A percentile compares a stretch with the other conserved stretches of the same genome.
These are phyloP conservation scores for Fusarium multiceps DNA, from an alignment of 2,329 filamentous ascomycete genomes.

Conservation along the genomic window DNA sequence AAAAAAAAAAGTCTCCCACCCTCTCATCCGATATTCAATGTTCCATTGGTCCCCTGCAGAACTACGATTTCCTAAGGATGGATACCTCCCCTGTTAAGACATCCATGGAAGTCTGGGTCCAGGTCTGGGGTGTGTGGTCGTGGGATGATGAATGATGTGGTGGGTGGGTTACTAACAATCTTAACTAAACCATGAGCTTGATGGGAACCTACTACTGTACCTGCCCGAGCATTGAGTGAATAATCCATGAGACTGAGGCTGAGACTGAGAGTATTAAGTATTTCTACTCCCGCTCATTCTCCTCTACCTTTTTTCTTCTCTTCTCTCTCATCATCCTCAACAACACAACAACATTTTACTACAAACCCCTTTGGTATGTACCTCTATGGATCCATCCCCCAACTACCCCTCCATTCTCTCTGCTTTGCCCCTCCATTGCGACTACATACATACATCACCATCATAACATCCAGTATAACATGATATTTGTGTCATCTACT, in stretches of 20 bases:
- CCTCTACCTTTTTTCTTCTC: slow-evolving; percentile 8
- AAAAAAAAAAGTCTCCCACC: slow-evolving; percentile 21
- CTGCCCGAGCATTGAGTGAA: slow-evolving; percentile 8
- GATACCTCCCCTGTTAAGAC: background rate
- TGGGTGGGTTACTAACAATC: slow-evolving; percentile 15
- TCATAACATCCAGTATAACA: slow-evolving; percentile 26
- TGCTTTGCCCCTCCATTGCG: slow-evolving; percentile 23
- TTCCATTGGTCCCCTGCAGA: slow-evolving; percentile 17
- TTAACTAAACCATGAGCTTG: slow-evolving; percentile 7
- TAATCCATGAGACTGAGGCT: slow-evolving; percentile 36
- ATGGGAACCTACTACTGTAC: background rate
- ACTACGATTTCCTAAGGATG: background rate
- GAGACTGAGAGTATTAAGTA: slow-evolving; percentile 40
- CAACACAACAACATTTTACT: slow-evolving; percentile 16
- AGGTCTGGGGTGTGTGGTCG: slow-evolving; percentile 21
- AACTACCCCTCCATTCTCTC: background rate
- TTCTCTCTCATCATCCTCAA: slow-evolving; percentile 33
- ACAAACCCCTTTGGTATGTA: slow-evolving; percentile 23
- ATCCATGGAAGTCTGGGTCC: background rate
- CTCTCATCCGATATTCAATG: slow-evolving; percentile 34
- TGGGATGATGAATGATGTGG: slow-evolving; percentile 40
- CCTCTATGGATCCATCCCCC: background rate
- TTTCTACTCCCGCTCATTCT: slow-evolving; percentile 37
- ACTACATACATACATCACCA: background rate
- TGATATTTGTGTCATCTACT: slow-evolving; percentile 8